Evolutionary conservation across 2,329 filamentous ascomycete genomes (phyloP).

Genomic region (Mariannaea sp.): DNA sequence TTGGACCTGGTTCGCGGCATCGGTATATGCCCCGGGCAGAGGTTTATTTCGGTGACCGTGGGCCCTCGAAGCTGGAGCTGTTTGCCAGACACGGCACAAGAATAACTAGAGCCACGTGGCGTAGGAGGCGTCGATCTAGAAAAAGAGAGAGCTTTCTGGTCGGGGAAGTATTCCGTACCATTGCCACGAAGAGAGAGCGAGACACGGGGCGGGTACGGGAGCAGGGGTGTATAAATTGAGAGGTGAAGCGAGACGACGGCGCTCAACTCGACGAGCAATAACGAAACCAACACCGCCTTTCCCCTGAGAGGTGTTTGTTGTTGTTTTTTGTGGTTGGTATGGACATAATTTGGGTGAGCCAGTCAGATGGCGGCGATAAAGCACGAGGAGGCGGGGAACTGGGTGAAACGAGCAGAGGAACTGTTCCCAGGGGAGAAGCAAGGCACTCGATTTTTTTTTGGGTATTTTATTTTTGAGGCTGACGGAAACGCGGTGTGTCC

Average conservation of each 20-base stretch:
- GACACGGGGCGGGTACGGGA: conserved; percentile 25
- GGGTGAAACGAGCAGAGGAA: conserved; percentile 1
- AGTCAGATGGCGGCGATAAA: conserved; percentile 31
- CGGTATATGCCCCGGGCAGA: conserved; percentile 25
- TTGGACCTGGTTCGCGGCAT: conserved; percentile 18
- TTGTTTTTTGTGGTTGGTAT: conserved; percentile 1
- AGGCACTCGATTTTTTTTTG: too few relatives aligned
- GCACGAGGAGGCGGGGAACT: conserved; percentile 23
- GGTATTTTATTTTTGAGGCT: too few relatives aligned
- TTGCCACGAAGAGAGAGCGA: conserved; percentile 24
- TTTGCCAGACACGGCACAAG: conserved; percentile 28
- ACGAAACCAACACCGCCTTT: conserved; percentile 7
- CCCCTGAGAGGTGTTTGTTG: too few relatives aligned
- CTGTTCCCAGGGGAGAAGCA: too few relatives aligned
- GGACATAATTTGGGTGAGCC: conserved; percentile 21
- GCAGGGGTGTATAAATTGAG: conserved; percentile 21
- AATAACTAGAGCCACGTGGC: conserved; percentile 32
- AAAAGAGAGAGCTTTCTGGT: too few relatives aligned
- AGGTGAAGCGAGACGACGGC: conserved; percentile 7
- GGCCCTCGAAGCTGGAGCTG: conserved; percentile 27
- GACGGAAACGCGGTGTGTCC: too few relatives aligned
- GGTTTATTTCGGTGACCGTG: conserved; percentile 17
- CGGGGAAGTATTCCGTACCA: not conserved
- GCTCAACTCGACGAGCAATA: not conserved
- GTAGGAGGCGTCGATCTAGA: conserved; percentile 30